Evolutionary conservation across 1,284 basidiomycete genomes (phyloP).

Genomic region (Trichosporon sp.): DNA sequence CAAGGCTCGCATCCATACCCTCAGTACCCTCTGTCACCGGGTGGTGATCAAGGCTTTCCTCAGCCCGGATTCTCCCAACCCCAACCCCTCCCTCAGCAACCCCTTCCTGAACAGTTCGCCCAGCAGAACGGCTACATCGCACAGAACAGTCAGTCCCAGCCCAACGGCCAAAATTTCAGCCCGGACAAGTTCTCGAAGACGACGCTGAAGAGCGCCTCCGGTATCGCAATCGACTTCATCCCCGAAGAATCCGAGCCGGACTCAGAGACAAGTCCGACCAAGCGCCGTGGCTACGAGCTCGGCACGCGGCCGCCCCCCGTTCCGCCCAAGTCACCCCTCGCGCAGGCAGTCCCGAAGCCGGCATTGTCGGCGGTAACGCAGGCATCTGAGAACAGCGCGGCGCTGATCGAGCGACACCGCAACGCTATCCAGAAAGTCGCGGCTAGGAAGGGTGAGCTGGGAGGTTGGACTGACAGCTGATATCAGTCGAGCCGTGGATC

Average conservation of each 20-base stretch:
- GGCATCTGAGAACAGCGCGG: neutral
- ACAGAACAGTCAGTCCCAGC: too few relatives aligned
- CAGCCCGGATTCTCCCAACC: too few relatives aligned
- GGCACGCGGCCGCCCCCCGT: slow-evolving; percentile 2
- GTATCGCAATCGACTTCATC: slow-evolving; percentile 1
- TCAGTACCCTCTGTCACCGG: neutral
- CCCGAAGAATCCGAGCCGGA: neutral
- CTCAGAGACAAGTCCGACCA: neutral
- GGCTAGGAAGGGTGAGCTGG: neutral
- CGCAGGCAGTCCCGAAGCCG: neutral
- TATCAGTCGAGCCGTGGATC: slow-evolving; percentile 10
- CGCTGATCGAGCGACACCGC: slow-evolving; percentile 6
- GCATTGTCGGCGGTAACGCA: neutral
- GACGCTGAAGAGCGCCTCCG: neutral
- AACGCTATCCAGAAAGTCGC: neutral
- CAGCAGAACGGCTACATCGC: neutral
- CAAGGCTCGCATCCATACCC: neutral
- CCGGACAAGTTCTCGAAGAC: neutral
- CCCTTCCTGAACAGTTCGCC: neutral
- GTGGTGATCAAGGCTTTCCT: neutral
- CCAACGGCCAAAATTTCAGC: neutral
- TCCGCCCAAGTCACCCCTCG: neutral
- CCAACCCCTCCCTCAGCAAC: too few relatives aligned
- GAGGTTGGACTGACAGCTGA: neutral
- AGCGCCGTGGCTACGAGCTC: neutral